Percentiles rank a stretch among this genome's conserved stretches.
These are phyloP conservation scores for Penicillium paxilli DNA, from an alignment of 495 filamentous ascomycete species.

Conservation along the genomic window DNA sequence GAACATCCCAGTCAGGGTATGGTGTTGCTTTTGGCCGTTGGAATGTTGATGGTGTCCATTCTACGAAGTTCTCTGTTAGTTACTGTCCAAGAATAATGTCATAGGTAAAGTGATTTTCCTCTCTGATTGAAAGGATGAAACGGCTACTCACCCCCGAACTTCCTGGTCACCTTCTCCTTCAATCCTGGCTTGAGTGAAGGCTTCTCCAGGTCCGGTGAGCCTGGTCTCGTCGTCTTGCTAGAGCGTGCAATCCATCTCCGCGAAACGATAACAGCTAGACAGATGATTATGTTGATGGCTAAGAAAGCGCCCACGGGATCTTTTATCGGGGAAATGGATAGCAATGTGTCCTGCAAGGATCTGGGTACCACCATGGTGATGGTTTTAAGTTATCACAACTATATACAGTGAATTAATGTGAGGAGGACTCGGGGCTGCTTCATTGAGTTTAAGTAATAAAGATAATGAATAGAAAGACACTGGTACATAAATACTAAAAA, in stretches of 20 bases:
- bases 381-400: background rate
- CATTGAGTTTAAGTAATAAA: background rate
- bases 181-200: slow-evolving; percentile 6
- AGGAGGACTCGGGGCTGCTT: background rate
- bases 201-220: slow-evolving; percentile 30
- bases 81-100: too few relatives aligned
- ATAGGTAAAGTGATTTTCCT: too few relatives aligned
- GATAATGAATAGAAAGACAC: background rate
- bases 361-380: slow-evolving; percentile 4
- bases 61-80: slow-evolving; percentile 21
- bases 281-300: slow-evolving; percentile 24
- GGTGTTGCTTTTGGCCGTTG: slow-evolving; percentile 64
- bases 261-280: slow-evolving; percentile 15
- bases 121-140: background rate
- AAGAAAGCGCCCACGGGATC: slow-evolving; percentile 23
- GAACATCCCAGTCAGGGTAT: slow-evolving; percentile 71
- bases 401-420: background rate
- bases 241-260: slow-evolving; percentile 24
- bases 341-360: slow-evolving; percentile 1
- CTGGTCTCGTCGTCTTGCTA: slow-evolving; percentile 11
- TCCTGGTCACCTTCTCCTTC: slow-evolving; percentile 23
- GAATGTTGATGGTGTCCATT: slow-evolving; percentile 73
- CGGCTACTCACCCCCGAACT: slow-evolving; percentile 34
- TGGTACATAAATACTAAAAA: background rate
- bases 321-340: slow-evolving; percentile 11